A percentile compares a stretch with the other conserved stretches of the same genome.
Conservation (phyloP, 2,329 filamentous ascomycete species). For the Trichoderma breve region DNA sequence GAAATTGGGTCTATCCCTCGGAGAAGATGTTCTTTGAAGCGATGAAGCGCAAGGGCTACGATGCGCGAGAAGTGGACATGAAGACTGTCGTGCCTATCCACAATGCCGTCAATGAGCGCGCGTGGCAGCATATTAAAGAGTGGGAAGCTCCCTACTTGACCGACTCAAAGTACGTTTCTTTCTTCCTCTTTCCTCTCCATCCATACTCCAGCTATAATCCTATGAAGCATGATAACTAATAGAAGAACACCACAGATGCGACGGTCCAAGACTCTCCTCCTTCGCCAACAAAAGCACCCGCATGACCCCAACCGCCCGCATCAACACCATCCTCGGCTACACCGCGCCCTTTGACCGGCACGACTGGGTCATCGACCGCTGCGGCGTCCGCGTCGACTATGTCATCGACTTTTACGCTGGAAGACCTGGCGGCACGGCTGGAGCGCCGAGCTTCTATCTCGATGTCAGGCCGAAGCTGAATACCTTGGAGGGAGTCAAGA, state of each 20-base stretch:
- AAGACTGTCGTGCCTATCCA: conserved; percentile 92
- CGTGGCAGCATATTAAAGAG: conserved; percentile 85
- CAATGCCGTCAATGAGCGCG: conserved; percentile 96
- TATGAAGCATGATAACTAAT: background rate
- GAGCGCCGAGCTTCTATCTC: conserved; percentile 60
- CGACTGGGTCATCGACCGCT: conserved; percentile 95
- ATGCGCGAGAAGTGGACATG: conserved; percentile 72
- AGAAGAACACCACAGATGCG: conserved; percentile 44
- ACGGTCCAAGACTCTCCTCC: conserved; percentile 77
- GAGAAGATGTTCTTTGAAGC: conserved; percentile 98
- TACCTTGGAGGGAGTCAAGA: conserved; percentile 65
- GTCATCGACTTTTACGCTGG: conserved; percentile 98
- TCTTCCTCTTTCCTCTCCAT: background rate
- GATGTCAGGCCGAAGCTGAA: conserved; percentile 69
- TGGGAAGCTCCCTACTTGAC: conserved; percentile 75
- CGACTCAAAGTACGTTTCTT: conserved; percentile 50
- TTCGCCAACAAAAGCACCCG: conserved; percentile 71
- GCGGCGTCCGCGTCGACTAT: conserved; percentile 82
- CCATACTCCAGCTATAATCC: background rate
- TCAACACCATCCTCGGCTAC: conserved; percentile 86
- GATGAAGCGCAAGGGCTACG: conserved; percentile 86
- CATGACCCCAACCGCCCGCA: conserved; percentile 77
- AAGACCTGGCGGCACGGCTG: conserved; percentile 38
- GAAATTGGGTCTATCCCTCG: conserved; percentile 96
- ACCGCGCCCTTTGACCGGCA: conserved; percentile 90